Base-by-base conservation (phyloP, 805 yeast species). In the Saccharomycopsis capsularis region DNA sequence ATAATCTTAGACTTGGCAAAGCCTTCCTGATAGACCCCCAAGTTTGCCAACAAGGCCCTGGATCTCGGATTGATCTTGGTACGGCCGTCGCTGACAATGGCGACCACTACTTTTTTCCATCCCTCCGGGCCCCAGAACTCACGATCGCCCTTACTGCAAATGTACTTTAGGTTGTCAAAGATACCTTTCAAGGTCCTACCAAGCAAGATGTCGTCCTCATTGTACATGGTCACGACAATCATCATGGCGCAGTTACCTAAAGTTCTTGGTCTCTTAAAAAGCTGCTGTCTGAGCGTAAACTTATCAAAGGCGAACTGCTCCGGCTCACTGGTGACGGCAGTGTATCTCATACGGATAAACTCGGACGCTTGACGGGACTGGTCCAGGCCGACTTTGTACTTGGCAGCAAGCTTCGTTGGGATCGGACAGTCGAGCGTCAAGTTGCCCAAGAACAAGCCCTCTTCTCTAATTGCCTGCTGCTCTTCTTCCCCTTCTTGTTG, bases 371-470 rank as follows among this genome's bases (percentile, higher is more conserved):
- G 62, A 57, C 71, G 57, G 57, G 68, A 18, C 9, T 30, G 25
- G 18, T 47, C 44, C 11, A 40, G 56, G 2, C 63, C 63, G 6
- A 52, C 37, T 42, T 69, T 63, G 57, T 75, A 82, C 57, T 76
- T 76, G 39, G 67, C 65, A 34, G 84, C 67, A 46, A 88, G 70
- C 44, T 77, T 73, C 24, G 76, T 75, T 15, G 95, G 81, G 1
- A 88, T 89, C 6, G 95, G 95, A 61, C 95, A 88, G 65, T 88
- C 96, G 51, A 88, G 74, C 29, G 89, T 86, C 61, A 89, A 75
- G 60, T 89, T 88, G 49, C 96, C 96, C 15, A 53, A 47, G 32
- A 53, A 53, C n/a, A 51, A 32, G 3, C 50, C 49, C 29, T 44
- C 46, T 25, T 42, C 49, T 25, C 47, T 45, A 13, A 51, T 50